A percentile compares a stretch with the other conserved stretches of the same genome.
These are phyloP conservation scores for Alternaria consortialis DNA, from an alignment of 2,329 filamentous ascomycete genomes.

Conservation along the genomic window DNA sequence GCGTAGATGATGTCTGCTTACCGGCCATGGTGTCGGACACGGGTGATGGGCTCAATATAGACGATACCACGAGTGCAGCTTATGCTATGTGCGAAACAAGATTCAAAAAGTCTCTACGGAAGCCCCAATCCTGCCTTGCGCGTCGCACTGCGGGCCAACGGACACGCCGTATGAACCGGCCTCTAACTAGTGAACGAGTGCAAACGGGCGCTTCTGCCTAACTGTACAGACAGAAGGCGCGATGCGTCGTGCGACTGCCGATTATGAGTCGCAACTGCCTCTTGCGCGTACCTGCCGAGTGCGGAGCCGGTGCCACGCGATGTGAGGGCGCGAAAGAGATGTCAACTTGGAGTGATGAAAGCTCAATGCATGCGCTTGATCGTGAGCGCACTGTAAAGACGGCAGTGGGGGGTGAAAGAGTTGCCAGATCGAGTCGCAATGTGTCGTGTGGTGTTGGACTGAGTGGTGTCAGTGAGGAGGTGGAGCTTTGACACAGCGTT, in stretches of 20 bases:
- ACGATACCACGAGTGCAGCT: slow-evolving; percentile 43
- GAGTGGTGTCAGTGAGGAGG: slow-evolving; percentile 40
- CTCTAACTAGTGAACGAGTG: slow-evolving; percentile 41
- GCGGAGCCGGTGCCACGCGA: slow-evolving; percentile 26
- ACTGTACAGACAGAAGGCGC: slow-evolving; percentile 26
- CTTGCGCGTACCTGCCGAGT: slow-evolving; percentile 28
- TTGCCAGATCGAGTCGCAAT: slow-evolving; percentile 24
- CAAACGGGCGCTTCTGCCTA: slow-evolving; percentile 27
- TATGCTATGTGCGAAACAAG: slow-evolving; percentile 45
- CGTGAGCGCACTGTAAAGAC: slow-evolving; percentile 16
- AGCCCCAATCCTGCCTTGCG: slow-evolving; percentile 33
- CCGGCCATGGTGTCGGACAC: slow-evolving; percentile 63
- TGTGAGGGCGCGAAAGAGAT: slow-evolving; percentile 19
- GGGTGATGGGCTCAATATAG: slow-evolving; percentile 42
- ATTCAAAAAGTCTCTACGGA: slow-evolving; percentile 50
- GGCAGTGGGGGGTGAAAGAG: slow-evolving; percentile 24
- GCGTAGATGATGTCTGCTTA: slow-evolving; percentile 60
- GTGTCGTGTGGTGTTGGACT: slow-evolving; percentile 41
- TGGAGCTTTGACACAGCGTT: slow-evolving; percentile 36
- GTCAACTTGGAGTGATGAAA: slow-evolving; percentile 6
- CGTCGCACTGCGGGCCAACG: slow-evolving; percentile 33
- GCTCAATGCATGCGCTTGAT: slow-evolving; percentile 18
- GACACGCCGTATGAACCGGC: slow-evolving; percentile 26
- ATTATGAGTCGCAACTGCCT: slow-evolving; percentile 31
- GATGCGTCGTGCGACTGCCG: slow-evolving; percentile 31